A percentile compares a stretch with the other conserved stretches of the same genome.
Conservation (phyloP, 169 alveolate genomes). For the Blepharisma undulans region DNA sequence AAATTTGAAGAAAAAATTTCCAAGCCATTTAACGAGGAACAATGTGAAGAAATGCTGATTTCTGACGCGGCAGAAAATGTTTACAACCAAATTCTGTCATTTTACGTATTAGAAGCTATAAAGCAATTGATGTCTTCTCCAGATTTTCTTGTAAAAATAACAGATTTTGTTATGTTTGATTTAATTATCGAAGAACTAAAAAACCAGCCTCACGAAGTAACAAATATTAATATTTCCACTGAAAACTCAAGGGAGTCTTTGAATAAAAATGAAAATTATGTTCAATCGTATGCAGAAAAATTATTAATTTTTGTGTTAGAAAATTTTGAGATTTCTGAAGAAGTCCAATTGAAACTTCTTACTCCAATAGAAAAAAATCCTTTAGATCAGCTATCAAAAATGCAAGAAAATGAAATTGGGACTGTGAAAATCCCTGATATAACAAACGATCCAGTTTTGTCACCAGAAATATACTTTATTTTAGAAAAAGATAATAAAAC, state of each 20-base stretch:
- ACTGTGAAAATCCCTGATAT: neutral
- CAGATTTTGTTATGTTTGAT: neutral
- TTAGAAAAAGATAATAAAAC: conserved; percentile 26
- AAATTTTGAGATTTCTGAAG: neutral
- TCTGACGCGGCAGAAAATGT: neutral
- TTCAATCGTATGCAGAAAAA: neutral
- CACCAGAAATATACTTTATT: neutral
- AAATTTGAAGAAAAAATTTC: neutral
- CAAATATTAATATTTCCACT: neutral
- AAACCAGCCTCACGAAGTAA: neutral
- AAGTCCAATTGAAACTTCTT: neutral
- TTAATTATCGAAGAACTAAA: neutral
- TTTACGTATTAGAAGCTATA: neutral
- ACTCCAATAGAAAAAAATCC: conserved; percentile 14
- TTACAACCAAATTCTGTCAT: neutral
- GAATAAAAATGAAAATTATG: neutral
- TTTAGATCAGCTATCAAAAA: neutral
- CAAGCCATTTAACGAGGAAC: neutral
- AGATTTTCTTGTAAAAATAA: neutral
- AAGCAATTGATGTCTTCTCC: neutral
- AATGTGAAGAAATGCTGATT: neutral
- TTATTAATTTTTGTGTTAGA: neutral
- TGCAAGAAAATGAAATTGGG: conserved; percentile 41
- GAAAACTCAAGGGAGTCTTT: neutral
- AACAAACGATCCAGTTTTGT: neutral